Evolutionary conservation across 257 asterid genomes (phyloP).

Genomic region (Eucommia ulmoides): DNA sequence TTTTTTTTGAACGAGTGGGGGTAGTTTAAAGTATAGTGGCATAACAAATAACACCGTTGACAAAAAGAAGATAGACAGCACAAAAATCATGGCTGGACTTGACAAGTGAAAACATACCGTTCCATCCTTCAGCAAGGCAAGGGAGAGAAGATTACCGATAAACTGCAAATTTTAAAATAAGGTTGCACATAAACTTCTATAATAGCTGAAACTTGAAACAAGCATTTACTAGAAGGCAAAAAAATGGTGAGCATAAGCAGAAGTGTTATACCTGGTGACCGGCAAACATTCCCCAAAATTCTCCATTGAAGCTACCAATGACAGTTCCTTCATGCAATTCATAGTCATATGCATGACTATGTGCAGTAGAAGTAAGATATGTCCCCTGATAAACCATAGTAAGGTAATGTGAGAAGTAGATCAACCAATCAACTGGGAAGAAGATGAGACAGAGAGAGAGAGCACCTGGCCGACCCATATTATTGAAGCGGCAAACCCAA

Average conservation of each 20-base stretch:
- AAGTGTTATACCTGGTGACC: constrained; percentile 59
- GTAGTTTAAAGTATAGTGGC: too few species aligned
- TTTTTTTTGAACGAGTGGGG: too few species aligned
- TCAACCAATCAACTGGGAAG: background rate
- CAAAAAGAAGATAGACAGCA: background rate
- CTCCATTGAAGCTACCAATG: constrained; percentile 78
- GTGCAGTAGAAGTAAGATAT: constrained; percentile 76
- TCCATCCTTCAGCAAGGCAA: constrained; percentile 60
- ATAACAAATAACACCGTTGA: too few species aligned
- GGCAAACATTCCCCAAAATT: constrained; percentile 86
- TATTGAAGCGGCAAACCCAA: constrained; percentile 88
- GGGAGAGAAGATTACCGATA: constrained; percentile 76
- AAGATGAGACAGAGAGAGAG: constrained; percentile 1
- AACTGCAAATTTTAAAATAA: constrained; percentile 38
- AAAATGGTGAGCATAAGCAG: background rate
- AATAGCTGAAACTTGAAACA: background rate
- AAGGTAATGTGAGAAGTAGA: constrained; percentile 5
- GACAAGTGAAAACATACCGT: constrained; percentile 32
- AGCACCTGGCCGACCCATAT: constrained; percentile 95
- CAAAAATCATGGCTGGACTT: background rate
- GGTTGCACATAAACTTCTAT: background rate
- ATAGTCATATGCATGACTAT: constrained; percentile 49
- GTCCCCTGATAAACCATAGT: constrained; percentile 50
- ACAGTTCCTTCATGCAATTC: constrained; percentile 59
- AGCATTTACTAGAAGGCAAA: background rate